These are phyloP conservation scores for Phaeotremella skinneri DNA, from an alignment of 768 basidiomycete genomes.

Conservation along the genomic window DNA sequence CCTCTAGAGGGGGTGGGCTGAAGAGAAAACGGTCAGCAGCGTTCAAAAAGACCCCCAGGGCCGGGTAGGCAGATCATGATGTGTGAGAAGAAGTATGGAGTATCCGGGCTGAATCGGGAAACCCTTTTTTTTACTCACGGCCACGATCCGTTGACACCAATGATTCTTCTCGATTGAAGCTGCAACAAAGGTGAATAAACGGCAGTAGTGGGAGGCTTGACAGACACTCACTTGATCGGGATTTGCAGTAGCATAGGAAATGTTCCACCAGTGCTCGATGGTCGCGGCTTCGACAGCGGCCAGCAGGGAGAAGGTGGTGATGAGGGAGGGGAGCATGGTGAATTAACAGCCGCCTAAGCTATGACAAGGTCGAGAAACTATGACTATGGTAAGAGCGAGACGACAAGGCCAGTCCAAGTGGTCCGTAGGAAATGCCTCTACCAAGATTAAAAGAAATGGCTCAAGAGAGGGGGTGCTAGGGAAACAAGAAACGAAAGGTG, in stretches of 20 bases:
- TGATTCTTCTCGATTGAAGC: constrained; percentile 62
- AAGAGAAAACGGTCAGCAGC: not conserved
- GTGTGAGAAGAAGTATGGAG: not conserved
- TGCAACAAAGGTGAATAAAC: constrained; percentile 42
- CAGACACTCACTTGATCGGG: constrained; percentile 68
- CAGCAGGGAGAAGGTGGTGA: not conserved
- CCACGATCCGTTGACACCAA: constrained; percentile 91
- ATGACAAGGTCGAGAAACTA: too few species aligned
- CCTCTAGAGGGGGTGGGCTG: constrained; percentile 78
- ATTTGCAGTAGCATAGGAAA: constrained; percentile 77
- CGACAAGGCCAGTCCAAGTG: too few species aligned
- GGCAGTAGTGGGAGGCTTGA: not conserved
- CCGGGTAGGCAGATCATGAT: too few species aligned
- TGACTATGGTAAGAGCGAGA: too few species aligned
- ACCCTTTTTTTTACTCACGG: constrained; percentile 62
- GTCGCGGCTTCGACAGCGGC: constrained; percentile 37
- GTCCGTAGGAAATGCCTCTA: too few species aligned
- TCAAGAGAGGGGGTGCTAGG: too few species aligned
- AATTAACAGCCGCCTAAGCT: too few species aligned
- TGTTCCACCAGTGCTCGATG: constrained; percentile 64
- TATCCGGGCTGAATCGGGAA: not conserved
- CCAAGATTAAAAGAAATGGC: too few species aligned
- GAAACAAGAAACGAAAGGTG: too few species aligned
- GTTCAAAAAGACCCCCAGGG: too few species aligned
- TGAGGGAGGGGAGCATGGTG: not conserved